Evolutionary conservation across 768 basidiomycete species (phyloP), one percentile per base, ranked within the genome.

Genomic region (Tricholoma sp.): DNA sequence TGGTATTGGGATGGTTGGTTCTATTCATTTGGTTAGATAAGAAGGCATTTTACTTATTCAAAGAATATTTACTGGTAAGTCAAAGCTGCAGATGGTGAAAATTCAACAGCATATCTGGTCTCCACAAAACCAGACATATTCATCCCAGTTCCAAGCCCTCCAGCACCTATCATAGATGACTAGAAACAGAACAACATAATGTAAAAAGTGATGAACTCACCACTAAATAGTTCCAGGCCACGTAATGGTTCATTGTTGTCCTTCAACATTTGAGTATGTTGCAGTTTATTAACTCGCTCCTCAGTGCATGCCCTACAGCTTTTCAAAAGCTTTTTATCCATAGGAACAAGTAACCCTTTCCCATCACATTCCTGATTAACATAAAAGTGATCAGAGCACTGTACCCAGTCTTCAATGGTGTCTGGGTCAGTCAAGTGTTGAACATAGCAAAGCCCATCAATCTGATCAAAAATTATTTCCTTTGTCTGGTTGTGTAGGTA

Each of bases 61-160:
- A 34, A 49, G 5, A 24, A 9, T 34, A 64, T 76, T 65, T 61
- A 89, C 89, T 72, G 64, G 55, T 83, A 88, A 1, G 87, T 88
- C 52, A 72, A 72, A 2, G 87, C 85, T 31, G 88, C 87, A 55
- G 84, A 75, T 14, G 80, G 77, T 0, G 78, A 80, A 60, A 78
- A 82, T 65, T 91, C 89, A 0, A 90, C 76, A 0, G 88, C 89
- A 76, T 85, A 88, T 61, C 73, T 76, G 1, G 85, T 86, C 16
- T 85, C 73, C 6, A 89, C 80, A 67, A 80, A 82, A 0, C 78
- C 77, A 5, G 85, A 83, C 60, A 83, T 64, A 50, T 83, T 76
- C 57, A 91, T 71, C 1, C 89, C 89, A 34, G 83, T 79, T 3
- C 86, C 85, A 5, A 91, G 76, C 2, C 89, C 89, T 52, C 89